Evolutionary conservation across 306 rosid genomes (phyloP).

Genomic region (Psophocarpus tetragonolobus): DNA sequence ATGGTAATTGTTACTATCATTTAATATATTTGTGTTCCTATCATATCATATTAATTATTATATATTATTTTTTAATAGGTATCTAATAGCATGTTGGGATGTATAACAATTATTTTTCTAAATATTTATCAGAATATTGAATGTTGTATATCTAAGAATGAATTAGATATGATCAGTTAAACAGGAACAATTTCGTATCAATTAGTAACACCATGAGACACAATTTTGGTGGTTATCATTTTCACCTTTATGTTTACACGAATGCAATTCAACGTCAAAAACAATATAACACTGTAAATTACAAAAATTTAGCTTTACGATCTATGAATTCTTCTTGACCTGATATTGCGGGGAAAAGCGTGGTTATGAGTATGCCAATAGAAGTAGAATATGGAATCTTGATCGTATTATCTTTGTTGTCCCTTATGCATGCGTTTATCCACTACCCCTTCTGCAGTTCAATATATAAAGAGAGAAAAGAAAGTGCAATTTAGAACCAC

Average conservation of each 20-base stretch:
- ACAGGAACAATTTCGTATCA: neutral
- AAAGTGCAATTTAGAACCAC: neutral
- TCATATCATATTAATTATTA: too few relatives aligned
- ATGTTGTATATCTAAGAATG: too few relatives aligned
- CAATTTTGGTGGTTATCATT: neutral
- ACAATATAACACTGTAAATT: neutral
- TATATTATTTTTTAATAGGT: too few relatives aligned
- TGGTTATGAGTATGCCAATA: neutral
- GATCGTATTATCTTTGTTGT: neutral
- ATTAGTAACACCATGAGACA: neutral
- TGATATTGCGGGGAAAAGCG: constrained; percentile 9
- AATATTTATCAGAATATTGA: too few relatives aligned
- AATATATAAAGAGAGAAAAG: constrained; percentile 27
- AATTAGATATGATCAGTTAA: neutral
- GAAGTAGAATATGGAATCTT: constrained; percentile 28
- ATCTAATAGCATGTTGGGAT: too few relatives aligned
- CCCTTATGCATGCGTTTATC: constrained; percentile 1
- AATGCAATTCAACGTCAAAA: neutral
- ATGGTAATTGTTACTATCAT: too few relatives aligned
- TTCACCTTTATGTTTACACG: neutral
- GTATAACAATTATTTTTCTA: too few relatives aligned
- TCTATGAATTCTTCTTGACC: neutral
- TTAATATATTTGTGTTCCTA: too few relatives aligned
- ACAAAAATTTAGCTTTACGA: neutral
- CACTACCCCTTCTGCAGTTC: neutral